Base-by-base conservation (phyloP, 176 grass and related monocot genomes). In the Puccinellia tenuiflora region DNA sequence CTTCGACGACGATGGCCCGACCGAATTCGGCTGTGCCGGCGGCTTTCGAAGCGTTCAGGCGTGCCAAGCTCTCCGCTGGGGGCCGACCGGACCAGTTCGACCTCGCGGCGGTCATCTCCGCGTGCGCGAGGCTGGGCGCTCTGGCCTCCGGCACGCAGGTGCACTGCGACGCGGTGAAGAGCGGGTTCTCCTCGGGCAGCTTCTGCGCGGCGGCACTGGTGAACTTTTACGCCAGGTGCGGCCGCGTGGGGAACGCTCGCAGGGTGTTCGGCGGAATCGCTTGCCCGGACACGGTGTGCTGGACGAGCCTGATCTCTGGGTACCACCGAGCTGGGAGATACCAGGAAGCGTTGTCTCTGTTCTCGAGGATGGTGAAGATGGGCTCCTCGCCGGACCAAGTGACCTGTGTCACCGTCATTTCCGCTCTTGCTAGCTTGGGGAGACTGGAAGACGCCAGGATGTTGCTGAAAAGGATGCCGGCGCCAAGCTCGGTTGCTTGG, bases 251-350 rank as follows among this genome's bases (percentile, higher is more conserved):
- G 0, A 70, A 88, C 85, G 92, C 89, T 5, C 79, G 87, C 15
- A 76, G 35, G 43, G 87, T 88, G 81, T 94, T 94, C 22, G 63
- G 83, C 24, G 61, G 73, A 18, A 88, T 92, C 59, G 34, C 52
- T 13, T 71, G 60, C 66, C 89, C 85, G 0, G 87, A 94, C 68
- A 83, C 75, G 0, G 79, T 94, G 68, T 94, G 84, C 13, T 94
- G 92, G 92, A 83, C 89, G 28, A 90, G 73, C 62, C 90, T 94
- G 75, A 92, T 94, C 22, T 75, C 87, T 0, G 87, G 89, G 9
- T 94, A 88, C 59, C 82, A 64, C 60, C 87, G 78, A 9, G 37
- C 66, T 45, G 89, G 63, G 18, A 39, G 68, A 24, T 83, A 72
- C 35, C 21, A 45, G 35, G 75, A 90, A 73, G 92, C 89, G 0